Evolutionary conservation across 768 basidiomycete species (phyloP), one percentile per base, ranked within the genome.

Genomic region (Trametes coccinea): DNA sequence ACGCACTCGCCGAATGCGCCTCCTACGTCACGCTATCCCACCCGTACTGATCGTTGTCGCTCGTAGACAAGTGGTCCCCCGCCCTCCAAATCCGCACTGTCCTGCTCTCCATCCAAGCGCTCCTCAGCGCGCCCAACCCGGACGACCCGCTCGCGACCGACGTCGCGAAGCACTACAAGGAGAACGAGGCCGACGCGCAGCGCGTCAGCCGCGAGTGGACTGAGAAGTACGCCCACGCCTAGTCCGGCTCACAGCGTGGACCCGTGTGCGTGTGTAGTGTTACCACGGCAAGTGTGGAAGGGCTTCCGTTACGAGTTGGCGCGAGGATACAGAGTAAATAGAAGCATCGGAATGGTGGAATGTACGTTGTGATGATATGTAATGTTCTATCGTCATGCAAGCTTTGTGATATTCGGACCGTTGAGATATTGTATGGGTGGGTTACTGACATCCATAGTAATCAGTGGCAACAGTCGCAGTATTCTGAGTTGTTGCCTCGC

Each of bases 31-130:
- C 10, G 31, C 46, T n/a, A 39, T 33, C n/a, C 22, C 48, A 29
- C 17, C 33, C 27, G 7, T 39, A 49, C 14, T 2, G 17, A 22
- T 1, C 9, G 17, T 56, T 5, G 16, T 40, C 29, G 40, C 57
- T 22, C 62, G n/a, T 69, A 94, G 97, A 99, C 77, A 98, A 98
- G 81, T 99, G 97, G 97, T 97, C 95, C 9, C 97, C 97, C 17
- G 97, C 97, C 0, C 82, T 99, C 16, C 97, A 99, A 75, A 99
- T 99, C 77, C 89, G 97, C 67, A 99, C 97, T 1, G 97, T 99
- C 53, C 80, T 99, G 59, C 84, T 99, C 53, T 98, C 96, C 43
- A 84, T 99, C 71, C 97, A 99, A 76, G 97, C 97, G n/a, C 80
- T 99, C 48, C 81, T 99, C 45, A 92, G 90, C 64, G 89, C 97